Percentiles rank a stretch among this genome's conserved stretches.
These are phyloP conservation scores for Lithospermum erythrorhizon DNA, from an alignment of 257 asterid species.

Conservation along the genomic window DNA sequence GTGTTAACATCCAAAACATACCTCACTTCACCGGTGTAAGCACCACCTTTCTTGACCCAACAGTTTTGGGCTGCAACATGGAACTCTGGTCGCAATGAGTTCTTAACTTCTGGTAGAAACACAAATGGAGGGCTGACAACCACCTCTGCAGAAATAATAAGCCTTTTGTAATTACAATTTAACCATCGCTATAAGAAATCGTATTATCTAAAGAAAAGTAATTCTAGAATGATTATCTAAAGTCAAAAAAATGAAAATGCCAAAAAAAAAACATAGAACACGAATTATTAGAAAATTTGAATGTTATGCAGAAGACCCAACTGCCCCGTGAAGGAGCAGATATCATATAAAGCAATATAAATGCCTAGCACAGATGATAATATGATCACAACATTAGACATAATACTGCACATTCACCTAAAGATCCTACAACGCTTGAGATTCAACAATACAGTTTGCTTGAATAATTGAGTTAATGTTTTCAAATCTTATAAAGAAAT, in stretches of 20 bases:
- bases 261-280: neutral
- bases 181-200: neutral
- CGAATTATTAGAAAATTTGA: neutral
- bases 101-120: conserved; percentile 64
- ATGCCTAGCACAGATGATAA: no score
- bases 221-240: neutral
- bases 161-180: neutral
- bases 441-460: neutral
- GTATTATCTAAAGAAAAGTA: neutral
- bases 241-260: no score
- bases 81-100: conserved; percentile 61
- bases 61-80: conserved; percentile 96
- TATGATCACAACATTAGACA: neutral
- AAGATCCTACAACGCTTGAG: neutral
- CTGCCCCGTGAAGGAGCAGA: no score
- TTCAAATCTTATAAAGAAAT: no score
- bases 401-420: no score
- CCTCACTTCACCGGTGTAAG: conserved; percentile 97
- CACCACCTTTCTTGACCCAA: conserved; percentile 99
- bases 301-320: no score
- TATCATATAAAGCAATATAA: no score
- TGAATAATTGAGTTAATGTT: no score
- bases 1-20: conserved; percentile 12
- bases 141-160: conserved; percentile 55
- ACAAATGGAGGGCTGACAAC: conserved; percentile 96